Evolutionary conservation across 208 protist genomes (phyloP).

Genomic region (Crithidia sp.): DNA sequence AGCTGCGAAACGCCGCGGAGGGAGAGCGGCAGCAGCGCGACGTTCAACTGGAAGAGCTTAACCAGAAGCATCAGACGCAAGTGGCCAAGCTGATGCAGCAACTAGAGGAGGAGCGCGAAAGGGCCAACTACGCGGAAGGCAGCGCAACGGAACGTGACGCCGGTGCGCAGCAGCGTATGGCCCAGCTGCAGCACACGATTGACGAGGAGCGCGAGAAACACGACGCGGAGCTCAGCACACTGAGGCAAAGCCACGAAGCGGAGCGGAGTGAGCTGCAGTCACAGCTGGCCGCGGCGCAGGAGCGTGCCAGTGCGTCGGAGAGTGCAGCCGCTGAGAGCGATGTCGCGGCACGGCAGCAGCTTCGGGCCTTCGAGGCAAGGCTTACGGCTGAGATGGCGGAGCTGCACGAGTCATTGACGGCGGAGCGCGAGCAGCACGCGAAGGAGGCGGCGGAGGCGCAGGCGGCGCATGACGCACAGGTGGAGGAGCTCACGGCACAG

Average conservation of each 20-base stretch:
- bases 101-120: slow-evolving; percentile 12
- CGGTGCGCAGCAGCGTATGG: slow-evolving; percentile 5
- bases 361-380: not conserved
- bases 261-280: not conserved
- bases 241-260: slow-evolving; percentile 8
- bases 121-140: slow-evolving; percentile 13
- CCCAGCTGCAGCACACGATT: not conserved
- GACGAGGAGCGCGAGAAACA: slow-evolving; percentile 12
- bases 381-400: not conserved
- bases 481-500: slow-evolving; percentile 27
- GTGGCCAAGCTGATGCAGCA: slow-evolving; percentile 25
- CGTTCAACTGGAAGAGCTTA: not conserved
- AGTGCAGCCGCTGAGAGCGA: not conserved
- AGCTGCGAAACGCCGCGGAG: too few species aligned
- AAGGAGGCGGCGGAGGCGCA: not conserved
- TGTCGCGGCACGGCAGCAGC: not conserved
- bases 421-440: slow-evolving; percentile 12
- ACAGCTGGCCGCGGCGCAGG: not conserved
- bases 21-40: slow-evolving; percentile 12
- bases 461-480: not conserved
- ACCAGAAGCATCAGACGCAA: slow-evolving; percentile 8
- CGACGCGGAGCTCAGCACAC: not conserved
- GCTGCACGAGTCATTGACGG: not conserved
- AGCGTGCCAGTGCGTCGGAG: not conserved
- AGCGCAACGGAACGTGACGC: slow-evolving; percentile 2